Base-by-base conservation (phyloP, 805 yeast species). In the Candida lessepsii region DNA sequence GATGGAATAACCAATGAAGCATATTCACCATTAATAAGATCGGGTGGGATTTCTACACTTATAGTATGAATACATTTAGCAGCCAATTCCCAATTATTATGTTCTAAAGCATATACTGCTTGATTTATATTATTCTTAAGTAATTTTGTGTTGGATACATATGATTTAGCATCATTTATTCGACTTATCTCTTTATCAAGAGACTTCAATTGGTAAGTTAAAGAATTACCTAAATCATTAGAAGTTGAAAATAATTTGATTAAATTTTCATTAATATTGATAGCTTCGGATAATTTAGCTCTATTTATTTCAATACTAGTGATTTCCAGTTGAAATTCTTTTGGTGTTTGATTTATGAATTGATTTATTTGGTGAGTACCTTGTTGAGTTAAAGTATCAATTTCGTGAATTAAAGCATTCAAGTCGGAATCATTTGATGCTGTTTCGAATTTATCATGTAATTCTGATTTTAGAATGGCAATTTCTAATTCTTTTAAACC, bases 1-100 rank as follows among this genome's bases (percentile, higher is more conserved):
- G 95, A 80, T 0, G 99, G 99, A 13, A 91, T 91, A 52, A 85
- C 86, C 32, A 73, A 80, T 36, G 80, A 74, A 2, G 95, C 91
- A 59, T 83, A 89, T 40, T 76, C 68, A 14, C 96, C 90, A 11
- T 61, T 48, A 17, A 73, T 66, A 11, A 84, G 56, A 1, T 69
- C 72, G 1, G 59, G 49, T 0, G 95, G 86, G 27, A 91, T 62
- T 41, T 63, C 54, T 21, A 56, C 48, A 17, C 50, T 56, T 27
- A 69, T 59, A 8, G 60, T 58, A 39, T 59, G 49, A 4, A 89
- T 83, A 13, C 88, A 75, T 39, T 66, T 67, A 0, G 96, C 91
- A 1, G 96, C 96, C n/a, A 76, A 57, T 20, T 75, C 77, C 86
- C 93, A 88, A 50, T 86, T 78, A 21, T 74, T 61, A 23, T 76